A percentile compares a stretch with the other conserved stretches of the same genome.
Evolutionary conservation across 805 yeast species (phyloP).

Genomic region (Danielia oregonensis): DNA sequence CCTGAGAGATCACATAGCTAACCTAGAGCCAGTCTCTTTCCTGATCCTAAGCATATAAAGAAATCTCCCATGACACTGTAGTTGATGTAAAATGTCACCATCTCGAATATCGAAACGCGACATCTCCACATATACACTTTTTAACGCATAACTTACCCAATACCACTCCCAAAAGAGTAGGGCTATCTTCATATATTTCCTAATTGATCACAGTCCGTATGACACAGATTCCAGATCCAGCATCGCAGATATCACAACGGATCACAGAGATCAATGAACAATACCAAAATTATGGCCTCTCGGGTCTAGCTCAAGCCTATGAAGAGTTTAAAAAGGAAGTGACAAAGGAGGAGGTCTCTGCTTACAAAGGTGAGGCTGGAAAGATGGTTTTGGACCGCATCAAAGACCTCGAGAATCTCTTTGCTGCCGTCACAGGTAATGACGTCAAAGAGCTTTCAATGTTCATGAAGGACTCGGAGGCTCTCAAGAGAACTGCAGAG

Average conservation of each 20-base stretch:
- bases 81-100: too few species aligned
- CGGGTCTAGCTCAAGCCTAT: conserved; percentile 18
- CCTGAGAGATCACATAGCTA: too few species aligned
- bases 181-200: too few species aligned
- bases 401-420: conserved; percentile 44
- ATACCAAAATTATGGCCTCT: conserved; percentile 9
- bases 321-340: conserved; percentile 26
- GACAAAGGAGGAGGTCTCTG: conserved; percentile 41
- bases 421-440: conserved; percentile 37
- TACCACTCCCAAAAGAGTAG: too few species aligned
- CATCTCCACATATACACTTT: too few species aligned
- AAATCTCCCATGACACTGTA: too few species aligned
- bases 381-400: conserved; percentile 43
- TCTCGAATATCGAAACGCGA: too few species aligned
- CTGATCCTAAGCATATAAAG: too few species aligned
- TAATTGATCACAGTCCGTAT: too few species aligned
- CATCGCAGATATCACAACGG: conserved; percentile 7
- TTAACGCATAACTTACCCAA: too few species aligned
- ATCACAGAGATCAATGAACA: conserved; percentile 9
- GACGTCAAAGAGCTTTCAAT: conserved; percentile 31
- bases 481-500: conserved; percentile 55
- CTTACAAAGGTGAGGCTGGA: conserved; percentile 58
- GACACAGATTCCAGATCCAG: neutral
- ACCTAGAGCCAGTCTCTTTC: too few species aligned
- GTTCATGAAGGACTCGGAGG: conserved; percentile 55